Evolutionary conservation across 768 basidiomycete species (phyloP), one percentile per base, ranked within the genome.

Genomic region (Boletus speciosus): DNA sequence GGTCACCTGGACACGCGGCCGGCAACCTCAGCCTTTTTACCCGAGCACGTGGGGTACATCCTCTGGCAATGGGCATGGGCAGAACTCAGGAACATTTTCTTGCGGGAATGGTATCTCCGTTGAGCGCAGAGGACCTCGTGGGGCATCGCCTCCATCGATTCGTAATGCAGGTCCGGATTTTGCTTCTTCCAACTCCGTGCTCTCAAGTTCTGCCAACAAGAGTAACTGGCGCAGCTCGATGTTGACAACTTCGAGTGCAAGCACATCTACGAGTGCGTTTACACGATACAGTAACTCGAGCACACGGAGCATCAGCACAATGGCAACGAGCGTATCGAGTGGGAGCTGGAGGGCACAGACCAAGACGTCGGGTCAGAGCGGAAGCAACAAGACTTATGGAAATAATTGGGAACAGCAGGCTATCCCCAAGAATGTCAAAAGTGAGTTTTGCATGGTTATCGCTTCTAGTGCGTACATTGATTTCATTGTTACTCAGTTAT

Each of bases 211-310:
- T 51, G 59, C 63, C 45, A 68, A 61, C 53, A 70, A 65, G 55
- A 62, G 44, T 57, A 90, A 88, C 69, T 90, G 88, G 88, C 84
- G 88, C 54, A 88, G 80, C 69, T 89, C 88, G 39, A 82, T 78
- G 78, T 81, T 82, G 53, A 84, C 82, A n/a, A 78, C 78, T 9
- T 82, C 81, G 46, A 88, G 84, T 64, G 84, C 85, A 11, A 81
- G 80, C 58, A 82, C 85, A 14, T 85, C 84, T 9, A 79, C 83
- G 23, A 84, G 81, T 21, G 83, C 84, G 34, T 92, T 91, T 63
- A 91, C 90, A 23, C 76, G 85, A 55, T 90, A 87, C 73, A 91
- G 88, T 43, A 81, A 74, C 53, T 80, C 81, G 39, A 86, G 88
- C 67, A 63, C 77, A 52, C 78, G 87, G 51, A 90, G 88, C 59